A percentile compares a stretch with the other conserved stretches of the same genome.
Evolutionary conservation across 495 filamentous ascomycete species (phyloP).

Genomic region (Physcia stellaris): DNA sequence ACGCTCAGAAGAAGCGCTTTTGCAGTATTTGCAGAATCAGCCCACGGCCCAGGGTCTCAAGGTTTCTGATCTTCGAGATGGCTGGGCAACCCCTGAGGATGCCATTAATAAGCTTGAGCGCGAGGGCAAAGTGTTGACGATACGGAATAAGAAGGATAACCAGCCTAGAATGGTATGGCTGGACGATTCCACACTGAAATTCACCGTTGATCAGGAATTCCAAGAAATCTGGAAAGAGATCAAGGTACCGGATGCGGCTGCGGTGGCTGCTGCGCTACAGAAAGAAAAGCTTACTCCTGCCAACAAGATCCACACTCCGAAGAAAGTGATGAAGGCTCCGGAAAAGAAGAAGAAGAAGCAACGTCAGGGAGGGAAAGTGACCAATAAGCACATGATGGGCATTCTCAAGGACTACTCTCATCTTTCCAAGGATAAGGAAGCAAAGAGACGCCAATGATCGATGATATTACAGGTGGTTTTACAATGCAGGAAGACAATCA

Average conservation of each 20-base stretch:
- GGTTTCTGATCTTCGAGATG: slow-evolving; percentile 85
- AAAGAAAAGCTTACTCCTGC: slow-evolving; percentile 65
- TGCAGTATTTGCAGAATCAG: slow-evolving; percentile 66
- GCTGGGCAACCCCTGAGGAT: slow-evolving; percentile 72
- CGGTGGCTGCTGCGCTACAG: slow-evolving; percentile 60
- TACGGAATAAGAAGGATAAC: slow-evolving; percentile 86
- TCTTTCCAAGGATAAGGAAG: slow-evolving; percentile 31
- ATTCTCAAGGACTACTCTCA: slow-evolving; percentile 76
- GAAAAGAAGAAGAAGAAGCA: slow-evolving; percentile 49
- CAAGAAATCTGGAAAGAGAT: slow-evolving; percentile 68
- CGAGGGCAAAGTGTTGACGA: slow-evolving; percentile 67
- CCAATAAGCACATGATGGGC: slow-evolving; percentile 84
- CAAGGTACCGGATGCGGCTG: slow-evolving; percentile 58
- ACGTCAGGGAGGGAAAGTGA: slow-evolving; percentile 67
- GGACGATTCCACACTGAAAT: slow-evolving; percentile 64
- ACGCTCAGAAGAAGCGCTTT: slow-evolving; percentile 54
- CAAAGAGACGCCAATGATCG: too few species aligned
- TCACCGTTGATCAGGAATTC: slow-evolving; percentile 71
- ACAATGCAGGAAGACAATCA: too few species aligned
- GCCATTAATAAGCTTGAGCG: slow-evolving; percentile 65
- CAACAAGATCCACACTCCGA: slow-evolving; percentile 55
- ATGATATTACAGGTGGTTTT: too few species aligned
- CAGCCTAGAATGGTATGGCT: slow-evolving; percentile 75
- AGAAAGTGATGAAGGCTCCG: slow-evolving; percentile 39
- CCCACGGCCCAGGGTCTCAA: slow-evolving; percentile 65